phyloP scores from a whole-genome alignment of 1,139 yeast species.

The Keqinozyma sinolaborantium region DNA sequence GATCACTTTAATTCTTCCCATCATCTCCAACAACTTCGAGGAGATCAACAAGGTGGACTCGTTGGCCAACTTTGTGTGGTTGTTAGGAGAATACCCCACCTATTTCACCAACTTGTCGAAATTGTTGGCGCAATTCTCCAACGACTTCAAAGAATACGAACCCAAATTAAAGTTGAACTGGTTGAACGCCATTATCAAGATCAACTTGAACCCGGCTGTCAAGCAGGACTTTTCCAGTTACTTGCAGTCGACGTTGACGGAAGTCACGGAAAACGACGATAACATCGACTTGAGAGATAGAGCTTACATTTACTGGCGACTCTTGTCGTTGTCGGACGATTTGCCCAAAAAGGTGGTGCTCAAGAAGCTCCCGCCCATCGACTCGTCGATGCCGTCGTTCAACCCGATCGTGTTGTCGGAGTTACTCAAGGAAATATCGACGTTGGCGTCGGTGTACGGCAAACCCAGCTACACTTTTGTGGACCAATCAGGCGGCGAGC shows the following conservation, averaged over 20 bases:
- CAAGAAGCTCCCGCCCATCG: slow-evolving; percentile 65
- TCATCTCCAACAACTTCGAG: slow-evolving; percentile 57
- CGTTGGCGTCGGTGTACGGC: slow-evolving; percentile 86
- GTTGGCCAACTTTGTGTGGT: slow-evolving; percentile 79
- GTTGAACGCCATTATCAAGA: slow-evolving; percentile 75
- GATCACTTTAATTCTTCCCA: slow-evolving; percentile 66
- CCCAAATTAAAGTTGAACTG: slow-evolving; percentile 73
- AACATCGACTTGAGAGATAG: slow-evolving; percentile 93
- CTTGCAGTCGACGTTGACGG: slow-evolving; percentile 69
- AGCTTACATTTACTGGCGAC: slow-evolving; percentile 93
- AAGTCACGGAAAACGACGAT: slow-evolving; percentile 77
- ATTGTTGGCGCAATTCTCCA: slow-evolving; percentile 49
- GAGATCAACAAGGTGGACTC: slow-evolving; percentile 62
- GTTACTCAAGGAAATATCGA: slow-evolving; percentile 72
- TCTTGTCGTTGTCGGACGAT: slow-evolving; percentile 56
- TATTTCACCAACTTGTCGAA: slow-evolving; percentile 54
- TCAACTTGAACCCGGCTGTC: slow-evolving; percentile 45
- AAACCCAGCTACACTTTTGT: slow-evolving; percentile 74
- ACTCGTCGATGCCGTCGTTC: slow-evolving; percentile 67
- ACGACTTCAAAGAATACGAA: slow-evolving; percentile 68
- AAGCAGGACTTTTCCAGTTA: slow-evolving; percentile 32
- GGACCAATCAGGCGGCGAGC: slow-evolving; percentile 23
- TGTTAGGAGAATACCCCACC: slow-evolving; percentile 83
- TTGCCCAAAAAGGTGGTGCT: slow-evolving; percentile 51
- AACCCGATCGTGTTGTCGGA: slow-evolving; percentile 67